Percentiles rank a stretch among this genome's conserved stretches.
phyloP scores from a whole-genome alignment of 768 basidiomycete genomes.

The Lactarius psammicola region DNA sequence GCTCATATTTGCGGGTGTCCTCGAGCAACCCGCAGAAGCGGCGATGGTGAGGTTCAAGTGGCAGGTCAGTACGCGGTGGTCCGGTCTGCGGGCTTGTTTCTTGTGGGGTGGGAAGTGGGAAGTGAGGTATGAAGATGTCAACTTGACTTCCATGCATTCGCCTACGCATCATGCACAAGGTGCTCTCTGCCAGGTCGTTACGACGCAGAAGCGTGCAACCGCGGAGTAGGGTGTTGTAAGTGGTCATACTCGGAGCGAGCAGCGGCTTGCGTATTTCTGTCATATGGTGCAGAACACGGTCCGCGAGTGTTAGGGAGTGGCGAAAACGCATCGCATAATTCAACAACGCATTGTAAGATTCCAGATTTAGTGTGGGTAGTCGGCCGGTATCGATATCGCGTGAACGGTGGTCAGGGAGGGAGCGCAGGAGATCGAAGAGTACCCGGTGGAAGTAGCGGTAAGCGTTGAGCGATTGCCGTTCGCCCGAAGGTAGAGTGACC shows the following conservation, averaged over 20 bases:
- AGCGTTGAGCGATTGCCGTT: constrained; percentile 27
- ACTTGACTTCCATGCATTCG: constrained; percentile 26
- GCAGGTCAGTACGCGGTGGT: background rate
- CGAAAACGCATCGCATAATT: constrained; percentile 65
- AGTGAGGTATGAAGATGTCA: background rate
- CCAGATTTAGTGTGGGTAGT: constrained; percentile 39
- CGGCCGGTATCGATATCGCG: background rate
- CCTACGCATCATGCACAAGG: constrained; percentile 39
- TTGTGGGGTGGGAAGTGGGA: background rate
- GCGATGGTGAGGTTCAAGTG: background rate
- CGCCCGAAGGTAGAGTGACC: constrained; percentile 24
- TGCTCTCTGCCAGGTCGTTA: constrained; percentile 42
- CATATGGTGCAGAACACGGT: constrained; percentile 57
- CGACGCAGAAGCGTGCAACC: constrained; percentile 50
- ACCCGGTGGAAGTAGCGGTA: constrained; percentile 37
- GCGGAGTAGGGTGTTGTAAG: constrained; percentile 60
- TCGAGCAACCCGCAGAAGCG: background rate
- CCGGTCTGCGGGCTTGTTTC: background rate
- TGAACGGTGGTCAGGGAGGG: constrained; percentile 11
- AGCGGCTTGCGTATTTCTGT: constrained; percentile 40
- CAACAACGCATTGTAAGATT: constrained; percentile 59
- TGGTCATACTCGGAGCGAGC: constrained; percentile 47
- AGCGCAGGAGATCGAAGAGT: constrained; percentile 31
- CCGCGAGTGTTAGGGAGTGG: constrained; percentile 49
- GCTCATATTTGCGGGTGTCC: constrained; percentile 13